These are phyloP conservation scores for Magnaporthiopsis incrustans DNA, from an alignment of 2,329 filamentous ascomycete species.

Conservation along the genomic window DNA sequence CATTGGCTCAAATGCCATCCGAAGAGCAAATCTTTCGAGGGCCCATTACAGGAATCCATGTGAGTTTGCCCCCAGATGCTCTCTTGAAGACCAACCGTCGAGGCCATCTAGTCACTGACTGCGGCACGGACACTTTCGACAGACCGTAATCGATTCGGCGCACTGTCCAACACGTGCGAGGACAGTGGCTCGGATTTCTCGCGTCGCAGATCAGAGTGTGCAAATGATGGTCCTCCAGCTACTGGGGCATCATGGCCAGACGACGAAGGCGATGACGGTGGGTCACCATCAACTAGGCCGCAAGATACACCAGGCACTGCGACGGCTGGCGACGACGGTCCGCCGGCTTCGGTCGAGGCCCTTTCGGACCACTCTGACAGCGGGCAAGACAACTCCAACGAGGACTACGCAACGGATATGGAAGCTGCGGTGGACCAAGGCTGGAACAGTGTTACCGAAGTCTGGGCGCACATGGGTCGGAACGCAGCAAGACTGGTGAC, in stretches of 20 bases:
- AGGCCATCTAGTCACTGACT: background rate
- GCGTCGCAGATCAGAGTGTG: too few relatives aligned
- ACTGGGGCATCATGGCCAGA: too few relatives aligned
- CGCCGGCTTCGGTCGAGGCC: background rate
- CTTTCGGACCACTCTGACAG: background rate
- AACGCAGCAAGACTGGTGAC: background rate
- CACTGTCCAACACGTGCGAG: too few relatives aligned
- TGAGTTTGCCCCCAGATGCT: background rate
- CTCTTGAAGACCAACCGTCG: background rate
- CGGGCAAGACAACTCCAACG: background rate
- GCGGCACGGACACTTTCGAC: background rate
- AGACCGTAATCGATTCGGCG: background rate
- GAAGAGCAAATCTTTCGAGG: background rate
- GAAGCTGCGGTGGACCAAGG: background rate
- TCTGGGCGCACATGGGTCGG: background rate
- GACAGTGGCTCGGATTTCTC: too few relatives aligned
- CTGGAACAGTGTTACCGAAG: background rate
- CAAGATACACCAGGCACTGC: background rate
- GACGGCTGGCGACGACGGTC: background rate
- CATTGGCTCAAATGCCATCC: background rate
- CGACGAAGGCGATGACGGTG: too few relatives aligned
- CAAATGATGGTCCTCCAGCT: too few relatives aligned
- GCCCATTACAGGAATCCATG: background rate
- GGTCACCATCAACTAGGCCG: too few relatives aligned
- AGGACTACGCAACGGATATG: background rate